Percentiles rank a stretch among this genome's conserved stretches.
Evolutionary conservation across 768 basidiomycete species (phyloP).

Genomic region (Pleurotus giganteus): DNA sequence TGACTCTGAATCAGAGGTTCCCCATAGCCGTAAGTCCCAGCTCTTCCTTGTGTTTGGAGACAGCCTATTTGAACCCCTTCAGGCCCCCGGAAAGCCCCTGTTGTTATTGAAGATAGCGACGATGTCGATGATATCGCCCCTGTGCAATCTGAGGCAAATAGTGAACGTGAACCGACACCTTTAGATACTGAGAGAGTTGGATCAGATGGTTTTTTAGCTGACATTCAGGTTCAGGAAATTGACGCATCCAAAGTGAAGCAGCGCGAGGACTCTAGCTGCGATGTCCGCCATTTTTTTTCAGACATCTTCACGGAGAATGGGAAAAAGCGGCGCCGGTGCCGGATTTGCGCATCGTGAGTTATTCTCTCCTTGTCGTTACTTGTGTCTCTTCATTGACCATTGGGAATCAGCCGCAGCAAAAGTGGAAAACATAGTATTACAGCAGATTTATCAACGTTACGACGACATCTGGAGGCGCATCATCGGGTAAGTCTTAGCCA

Average conservation of each 20-base stretch:
- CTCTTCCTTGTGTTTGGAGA: too few species aligned
- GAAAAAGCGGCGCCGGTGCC: conserved; percentile 8
- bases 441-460: conserved; percentile 12
- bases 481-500: conserved; percentile 12
- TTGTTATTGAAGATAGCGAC: too few species aligned
- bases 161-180: neutral
- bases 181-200: conserved; percentile 2
- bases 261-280: conserved; percentile 5
- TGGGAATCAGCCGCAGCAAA: neutral
- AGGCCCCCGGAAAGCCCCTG: too few species aligned
- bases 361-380: neutral
- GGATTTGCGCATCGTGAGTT: conserved; percentile 5
- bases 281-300: conserved; percentile 10
- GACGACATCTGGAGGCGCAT: conserved; percentile 13
- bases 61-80: too few species aligned
- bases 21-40: too few species aligned
- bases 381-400: neutral
- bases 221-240: conserved; percentile 13
- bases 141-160: neutral
- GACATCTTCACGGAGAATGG: neutral
- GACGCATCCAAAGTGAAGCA: neutral
- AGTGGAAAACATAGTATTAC: conserved; percentile 10
- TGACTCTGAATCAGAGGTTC: too few species aligned
- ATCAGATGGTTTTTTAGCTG: conserved; percentile 13
- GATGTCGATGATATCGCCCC: neutral